Percentiles rank a stretch among this genome's conserved stretches.
phyloP scores from a whole-genome alignment of 441 rosid species.

The Breynia disticha region DNA sequence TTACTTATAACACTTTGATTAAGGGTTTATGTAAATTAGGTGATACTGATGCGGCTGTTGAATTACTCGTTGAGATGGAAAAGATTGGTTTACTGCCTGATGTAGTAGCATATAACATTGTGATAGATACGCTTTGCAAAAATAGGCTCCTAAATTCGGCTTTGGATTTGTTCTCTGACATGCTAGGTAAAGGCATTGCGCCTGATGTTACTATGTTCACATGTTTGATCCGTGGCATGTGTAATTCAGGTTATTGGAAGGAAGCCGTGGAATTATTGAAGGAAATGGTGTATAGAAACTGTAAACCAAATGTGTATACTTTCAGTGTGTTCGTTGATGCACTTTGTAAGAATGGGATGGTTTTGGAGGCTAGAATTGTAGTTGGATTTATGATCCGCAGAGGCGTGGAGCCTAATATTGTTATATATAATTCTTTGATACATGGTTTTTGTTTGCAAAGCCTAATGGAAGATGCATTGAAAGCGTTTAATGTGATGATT shows the following conservation, averaged over 20 bases:
- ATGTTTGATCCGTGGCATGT: slow-evolving; percentile 8
- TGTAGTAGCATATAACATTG: slow-evolving; percentile 6
- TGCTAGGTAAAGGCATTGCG: slow-evolving; percentile 6
- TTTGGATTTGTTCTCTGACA: slow-evolving; percentile 9
- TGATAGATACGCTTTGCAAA: slow-evolving; percentile 15
- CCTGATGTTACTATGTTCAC: slow-evolving; percentile 7
- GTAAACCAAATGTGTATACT: slow-evolving; percentile 9
- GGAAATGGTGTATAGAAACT: slow-evolving; percentile 3
- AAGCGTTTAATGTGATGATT: slow-evolving; percentile 1
- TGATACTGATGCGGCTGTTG: background rate
- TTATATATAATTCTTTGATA: background rate
- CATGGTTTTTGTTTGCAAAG: background rate
- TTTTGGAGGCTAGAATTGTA: slow-evolving; percentile 3
- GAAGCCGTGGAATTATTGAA: slow-evolving; percentile 9
- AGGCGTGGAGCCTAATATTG: slow-evolving; percentile 4
- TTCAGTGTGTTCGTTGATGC: slow-evolving; percentile 7
- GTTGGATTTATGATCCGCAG: slow-evolving; percentile 7
- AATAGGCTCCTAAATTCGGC: slow-evolving; percentile 4
- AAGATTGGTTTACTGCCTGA: slow-evolving; percentile 4
- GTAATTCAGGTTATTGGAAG: slow-evolving; percentile 3
- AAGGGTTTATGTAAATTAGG: slow-evolving; percentile 10
- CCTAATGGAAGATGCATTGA: background rate
- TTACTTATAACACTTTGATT: background rate
- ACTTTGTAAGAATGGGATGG: slow-evolving; percentile 9
- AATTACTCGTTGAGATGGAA: slow-evolving; percentile 4